These are phyloP conservation scores for Trametes cubensis DNA, from an alignment of 768 basidiomycete species.

Conservation along the genomic window DNA sequence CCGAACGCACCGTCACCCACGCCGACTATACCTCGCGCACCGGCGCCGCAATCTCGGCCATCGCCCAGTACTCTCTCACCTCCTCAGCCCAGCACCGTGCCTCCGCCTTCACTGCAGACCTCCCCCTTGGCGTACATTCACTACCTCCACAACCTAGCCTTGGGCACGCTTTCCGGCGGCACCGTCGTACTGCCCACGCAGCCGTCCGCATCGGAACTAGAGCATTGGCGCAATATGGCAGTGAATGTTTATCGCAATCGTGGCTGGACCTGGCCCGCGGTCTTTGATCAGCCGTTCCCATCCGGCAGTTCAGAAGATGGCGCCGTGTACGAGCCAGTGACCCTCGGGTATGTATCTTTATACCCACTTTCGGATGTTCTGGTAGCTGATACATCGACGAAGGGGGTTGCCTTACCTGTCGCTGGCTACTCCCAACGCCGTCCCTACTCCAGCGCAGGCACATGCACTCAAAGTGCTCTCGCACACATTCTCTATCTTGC, in stretches of 20 bases:
- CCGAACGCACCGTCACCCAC: not conserved
- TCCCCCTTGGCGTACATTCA: slow-evolving; percentile 10
- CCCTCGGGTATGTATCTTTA: slow-evolving; percentile 34
- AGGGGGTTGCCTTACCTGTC: slow-evolving; percentile 60
- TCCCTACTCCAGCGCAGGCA: slow-evolving; percentile 59
- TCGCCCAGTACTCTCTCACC: not conserved
- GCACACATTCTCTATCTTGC: slow-evolving; percentile 55
- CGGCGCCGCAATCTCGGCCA: slow-evolving; percentile 1
- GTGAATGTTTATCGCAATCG: slow-evolving; percentile 35
- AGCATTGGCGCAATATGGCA: slow-evolving; percentile 23
- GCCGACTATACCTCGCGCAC: slow-evolving; percentile 1
- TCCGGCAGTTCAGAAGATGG: slow-evolving; percentile 27
- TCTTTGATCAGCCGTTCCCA: slow-evolving; percentile 44
- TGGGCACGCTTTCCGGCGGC: slow-evolving; percentile 9
- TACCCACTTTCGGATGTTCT: not conserved
- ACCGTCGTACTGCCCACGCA: slow-evolving; percentile 4
- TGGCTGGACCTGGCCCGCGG: slow-evolving; percentile 47
- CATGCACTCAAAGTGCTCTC: slow-evolving; percentile 69
- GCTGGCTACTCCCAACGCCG: slow-evolving; percentile 46
- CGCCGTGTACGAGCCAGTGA: slow-evolving; percentile 38
- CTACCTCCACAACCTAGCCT: slow-evolving; percentile 13
- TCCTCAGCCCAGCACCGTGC: not conserved
- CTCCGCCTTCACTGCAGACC: slow-evolving; percentile 1
- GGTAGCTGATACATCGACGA: not conserved
- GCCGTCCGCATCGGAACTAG: slow-evolving; percentile 13